Base-by-base conservation (phyloP, 202 grass and related monocot species). In the Schoenoplectus tabernaemontani region DNA sequence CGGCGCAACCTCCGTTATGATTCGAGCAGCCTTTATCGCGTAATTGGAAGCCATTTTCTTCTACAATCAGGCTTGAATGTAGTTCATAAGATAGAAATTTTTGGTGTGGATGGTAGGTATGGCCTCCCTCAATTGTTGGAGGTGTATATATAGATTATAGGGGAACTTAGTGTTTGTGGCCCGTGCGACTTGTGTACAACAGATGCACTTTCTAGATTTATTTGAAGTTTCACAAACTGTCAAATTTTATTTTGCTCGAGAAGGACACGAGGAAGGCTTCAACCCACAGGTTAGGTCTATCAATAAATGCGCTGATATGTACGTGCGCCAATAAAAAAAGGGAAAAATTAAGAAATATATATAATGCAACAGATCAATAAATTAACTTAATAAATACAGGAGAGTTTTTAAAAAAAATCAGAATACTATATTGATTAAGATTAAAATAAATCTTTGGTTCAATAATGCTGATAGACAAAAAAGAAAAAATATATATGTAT, bases 1-100 rank as follows among this genome's bases (percentile, higher is more conserved):
- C 11, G 91, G 91, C 22, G 91, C 91, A 53, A 86, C 88, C 88
- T 90, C 91, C 36, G 85, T 93, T 68, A 83, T 63, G 83, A 88
- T 84, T 82, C 87, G 82, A 67, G 81, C 83, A 22, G 63, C 59
- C 50, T 34, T 59, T 72, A 77, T 65, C 26, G 78, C 83, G 78
- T 51, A 13, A 12, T 86, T 88, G 39, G 77, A 57, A 36, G 73
- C 73, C 73, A 77, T 77, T 54, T 77, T 56, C 26, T 56, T 76
- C 17, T 76, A 34, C 4, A 57, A n/a, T 39, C 0, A 77, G 37
- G 10, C 44, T 23, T 37, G 9, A 26, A 26, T 59, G 12, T 59
- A 15, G 28, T 76, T 50, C 50, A 38, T 58, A 32, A 77, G 51
- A 30, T 58, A n/a, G 50, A 33, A 56, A 76, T 36, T 13, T 76